These are phyloP conservation scores for Choiromyces venosus DNA, from an alignment of 495 filamentous ascomycete species.

Conservation along the genomic window DNA sequence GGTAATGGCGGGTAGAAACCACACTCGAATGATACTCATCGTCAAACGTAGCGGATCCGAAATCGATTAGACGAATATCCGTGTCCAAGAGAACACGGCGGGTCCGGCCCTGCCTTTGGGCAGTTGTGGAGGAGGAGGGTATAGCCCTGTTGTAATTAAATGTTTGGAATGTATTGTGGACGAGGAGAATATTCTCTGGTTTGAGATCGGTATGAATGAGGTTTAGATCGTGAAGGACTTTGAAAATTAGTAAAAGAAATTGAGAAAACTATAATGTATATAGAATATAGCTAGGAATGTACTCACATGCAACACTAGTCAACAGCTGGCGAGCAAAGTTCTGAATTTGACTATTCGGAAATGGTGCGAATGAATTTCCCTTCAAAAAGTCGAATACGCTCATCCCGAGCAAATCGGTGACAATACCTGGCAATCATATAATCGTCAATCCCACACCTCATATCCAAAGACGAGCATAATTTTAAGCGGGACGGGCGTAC, in stretches of 20 bases:
- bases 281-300: background rate
- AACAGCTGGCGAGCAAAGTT: constrained; percentile 91
- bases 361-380: constrained; percentile 86
- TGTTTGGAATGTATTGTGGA: constrained; percentile 83
- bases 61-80: constrained; percentile 95
- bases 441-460: constrained; percentile 34
- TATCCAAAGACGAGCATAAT: constrained; percentile 22
- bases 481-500: constrained; percentile 43
- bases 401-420: constrained; percentile 91
- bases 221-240: constrained; percentile 94
- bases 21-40: constrained; percentile 98
- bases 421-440: constrained; percentile 54
- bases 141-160: constrained; percentile 95
- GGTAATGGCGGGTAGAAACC: constrained; percentile 91
- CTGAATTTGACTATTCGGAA: constrained; percentile 98
- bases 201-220: constrained; percentile 98
- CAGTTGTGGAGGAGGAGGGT: constrained; percentile 78
- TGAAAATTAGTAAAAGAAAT: constrained; percentile 16
- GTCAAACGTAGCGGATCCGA: constrained; percentile 95
- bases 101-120: constrained; percentile 71
- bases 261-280: background rate
- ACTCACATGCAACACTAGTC: constrained; percentile 96
- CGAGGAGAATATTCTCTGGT: constrained; percentile 94
- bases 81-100: constrained; percentile 85
- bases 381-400: constrained; percentile 99